Base-by-base conservation (phyloP, 2,329 filamentous ascomycete genomes). In the Elsinoe australis region DNA sequence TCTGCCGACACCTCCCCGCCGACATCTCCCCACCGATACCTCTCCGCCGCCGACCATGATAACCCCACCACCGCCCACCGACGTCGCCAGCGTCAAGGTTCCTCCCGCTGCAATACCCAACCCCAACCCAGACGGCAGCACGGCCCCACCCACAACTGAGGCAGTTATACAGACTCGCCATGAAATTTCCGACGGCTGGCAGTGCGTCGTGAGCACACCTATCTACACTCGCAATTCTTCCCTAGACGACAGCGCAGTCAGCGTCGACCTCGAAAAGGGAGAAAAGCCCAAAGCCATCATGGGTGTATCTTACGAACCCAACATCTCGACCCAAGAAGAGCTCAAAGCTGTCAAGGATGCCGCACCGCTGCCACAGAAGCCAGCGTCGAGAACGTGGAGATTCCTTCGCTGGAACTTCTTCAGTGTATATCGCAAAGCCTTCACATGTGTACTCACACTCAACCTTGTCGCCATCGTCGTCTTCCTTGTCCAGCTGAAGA, bases 381-480 rank as follows among this genome's bases (percentile, higher is more conserved):
- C 50, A 28, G 55, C 50, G 5, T 34, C 32, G 32, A 44, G 48
- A 36, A 42, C 51, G 29, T 58, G 54, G 54, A 54, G 54, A 42
- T 55, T 55, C 36, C 33, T 58, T 1, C 55, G 57, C 28, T 58
- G 57, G 58, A 68, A 45, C n/a, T 51, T 55, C 45, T 55, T 62
- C 47, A 59, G 53, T 10, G 53, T 53, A 8, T 65, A 65, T 44
- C 58, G 59, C 7, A 53, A 61, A 18, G 52, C 64, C 4, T 62
- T 62, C 51, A 49, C 54, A 2, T 7, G 60, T 5, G 53, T 61
- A 19, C 52, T 64, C 34, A 22, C 55, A 4, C 52, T 45, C 15
- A 64, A 65, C 51, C 24, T 63, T 21, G 48, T 55, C 35, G 52
- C 55, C 10, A 52, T 61, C 24, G 49, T 53, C 38, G 26, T 52